Conservation (phyloP, 2,329 filamentous ascomycete genomes). For the Aspergillus texensis region DNA sequence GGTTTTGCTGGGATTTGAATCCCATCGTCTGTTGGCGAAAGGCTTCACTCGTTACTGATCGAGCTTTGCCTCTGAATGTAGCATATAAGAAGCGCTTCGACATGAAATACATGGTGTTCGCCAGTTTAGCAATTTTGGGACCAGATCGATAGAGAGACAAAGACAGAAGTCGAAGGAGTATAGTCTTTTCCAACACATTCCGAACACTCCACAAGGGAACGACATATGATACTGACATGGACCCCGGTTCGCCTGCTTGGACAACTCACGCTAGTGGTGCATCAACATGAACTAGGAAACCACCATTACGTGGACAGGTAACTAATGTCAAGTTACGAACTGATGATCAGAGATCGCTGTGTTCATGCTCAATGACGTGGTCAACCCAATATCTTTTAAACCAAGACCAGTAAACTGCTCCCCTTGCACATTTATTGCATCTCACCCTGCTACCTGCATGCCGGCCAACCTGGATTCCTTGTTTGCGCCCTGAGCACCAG, state of each 20-base stretch:
- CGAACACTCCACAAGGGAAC: no score
- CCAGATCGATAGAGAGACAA: background rate
- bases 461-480: background rate
- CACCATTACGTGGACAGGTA: background rate
- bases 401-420: no score
- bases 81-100: no score
- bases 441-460: background rate
- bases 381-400: background rate
- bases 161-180: background rate
- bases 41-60: no score
- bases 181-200: background rate
- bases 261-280: background rate
- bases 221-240: background rate
- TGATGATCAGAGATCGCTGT: background rate
- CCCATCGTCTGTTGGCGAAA: background rate
- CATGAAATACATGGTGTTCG: no score
- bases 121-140: no score
- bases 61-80: no score
- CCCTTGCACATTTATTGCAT: background rate
- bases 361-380: background rate
- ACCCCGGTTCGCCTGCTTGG: background rate
- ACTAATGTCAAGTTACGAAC: background rate
- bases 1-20: background rate
- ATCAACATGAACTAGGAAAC: background rate
- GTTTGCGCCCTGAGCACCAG: background rate